phyloP scores from a whole-genome alignment of 2,329 filamentous ascomycete genomes.

The Fusarium graminum region DNA sequence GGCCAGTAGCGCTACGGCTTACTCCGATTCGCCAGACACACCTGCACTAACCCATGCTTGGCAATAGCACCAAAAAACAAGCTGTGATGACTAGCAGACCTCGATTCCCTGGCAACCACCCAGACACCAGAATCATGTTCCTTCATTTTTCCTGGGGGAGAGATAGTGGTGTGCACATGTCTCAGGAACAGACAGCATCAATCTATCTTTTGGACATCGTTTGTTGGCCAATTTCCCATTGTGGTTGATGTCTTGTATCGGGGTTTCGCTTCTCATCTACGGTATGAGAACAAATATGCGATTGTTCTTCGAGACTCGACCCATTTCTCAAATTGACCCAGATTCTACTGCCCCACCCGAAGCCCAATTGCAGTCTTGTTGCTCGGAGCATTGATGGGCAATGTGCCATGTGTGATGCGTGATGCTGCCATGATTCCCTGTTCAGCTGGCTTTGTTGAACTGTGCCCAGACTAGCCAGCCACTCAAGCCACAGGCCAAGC shows the following conservation, averaged over 20 bases:
- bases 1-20: constrained; percentile 27
- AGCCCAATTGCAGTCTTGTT: too few species aligned
- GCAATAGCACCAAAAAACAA: constrained; percentile 31
- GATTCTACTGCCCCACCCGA: not conserved
- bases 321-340: not conserved
- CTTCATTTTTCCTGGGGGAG: constrained; percentile 31
- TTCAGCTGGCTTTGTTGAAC: constrained; percentile 44
- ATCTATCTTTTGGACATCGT: not conserved
- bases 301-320: constrained; percentile 11
- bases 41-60: constrained; percentile 33
- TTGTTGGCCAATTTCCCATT: not conserved
- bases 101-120: constrained; percentile 45
- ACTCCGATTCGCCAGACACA: constrained; percentile 41
- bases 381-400: too few species aligned
- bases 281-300: constrained; percentile 14
- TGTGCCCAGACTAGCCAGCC: constrained; percentile 38
- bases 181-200: constrained; percentile 24
- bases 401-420: not conserved
- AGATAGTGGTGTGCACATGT: constrained; percentile 29
- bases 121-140: constrained; percentile 29
- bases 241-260: constrained; percentile 25
- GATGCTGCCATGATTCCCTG: constrained; percentile 33
- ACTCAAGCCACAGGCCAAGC: constrained; percentile 40
- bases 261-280: constrained; percentile 29
- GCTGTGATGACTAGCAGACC: constrained; percentile 26